Conservation (phyloP, 345 rosid species). For the Triadica sebifera region DNA sequence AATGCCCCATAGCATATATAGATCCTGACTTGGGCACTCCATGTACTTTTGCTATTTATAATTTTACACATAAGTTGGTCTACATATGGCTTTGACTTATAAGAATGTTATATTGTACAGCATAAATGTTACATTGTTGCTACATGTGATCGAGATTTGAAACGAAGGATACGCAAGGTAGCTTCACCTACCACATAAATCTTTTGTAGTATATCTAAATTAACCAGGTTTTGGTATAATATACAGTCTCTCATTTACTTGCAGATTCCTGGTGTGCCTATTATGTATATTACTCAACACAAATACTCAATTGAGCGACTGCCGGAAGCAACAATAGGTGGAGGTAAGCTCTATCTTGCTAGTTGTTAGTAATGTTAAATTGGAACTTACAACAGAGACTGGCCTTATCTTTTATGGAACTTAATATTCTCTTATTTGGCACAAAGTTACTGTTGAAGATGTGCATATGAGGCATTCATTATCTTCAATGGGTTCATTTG, state of each 20-base stretch:
- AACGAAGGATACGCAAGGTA: conserved; percentile 95
- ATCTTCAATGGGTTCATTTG: no score
- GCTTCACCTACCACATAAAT: background rate
- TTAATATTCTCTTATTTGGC: no score
- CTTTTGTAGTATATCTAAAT: background rate
- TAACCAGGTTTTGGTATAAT: conserved; percentile 4
- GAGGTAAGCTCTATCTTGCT: conserved; percentile 49
- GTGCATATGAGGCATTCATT: no score
- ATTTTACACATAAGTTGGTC: background rate
- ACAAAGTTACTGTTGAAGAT: background rate
- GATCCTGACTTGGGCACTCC: background rate
- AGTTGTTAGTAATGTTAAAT: no score
- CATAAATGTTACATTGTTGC: conserved; percentile 95
- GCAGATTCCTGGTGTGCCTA: conserved; percentile 94
- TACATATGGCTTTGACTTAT: background rate
- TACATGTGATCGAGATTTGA: conserved; percentile 91
- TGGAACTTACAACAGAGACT: no score
- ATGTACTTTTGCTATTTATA: background rate
- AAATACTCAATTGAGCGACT: conserved; percentile 81
- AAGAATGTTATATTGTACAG: conserved; percentile 37
- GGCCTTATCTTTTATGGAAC: no score
- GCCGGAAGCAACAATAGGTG: conserved; percentile 97
- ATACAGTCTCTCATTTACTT: background rate
- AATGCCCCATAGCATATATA: no score
- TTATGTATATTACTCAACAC: conserved; percentile 77